Percentiles rank a stretch among this genome's conserved stretches.
Conservation (phyloP, 208 protist genomes). For the Trypanosomatidae sp. region DNA sequence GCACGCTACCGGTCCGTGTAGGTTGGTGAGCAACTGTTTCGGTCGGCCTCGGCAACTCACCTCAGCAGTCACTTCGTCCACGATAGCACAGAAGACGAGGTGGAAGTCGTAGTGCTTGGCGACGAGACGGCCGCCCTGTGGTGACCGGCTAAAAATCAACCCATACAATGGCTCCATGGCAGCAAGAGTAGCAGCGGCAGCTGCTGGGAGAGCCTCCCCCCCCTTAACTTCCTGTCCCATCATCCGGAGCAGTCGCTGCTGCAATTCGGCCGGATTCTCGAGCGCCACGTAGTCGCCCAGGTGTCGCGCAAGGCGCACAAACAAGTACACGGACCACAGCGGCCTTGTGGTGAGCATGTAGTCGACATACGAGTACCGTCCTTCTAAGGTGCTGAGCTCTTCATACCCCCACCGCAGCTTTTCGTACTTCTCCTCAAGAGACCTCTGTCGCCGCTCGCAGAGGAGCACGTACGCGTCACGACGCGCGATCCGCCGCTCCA, state of each 20-base stretch:
- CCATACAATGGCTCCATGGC: slow-evolving; percentile 18
- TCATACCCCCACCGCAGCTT: slow-evolving; percentile 86
- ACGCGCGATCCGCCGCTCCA: slow-evolving; percentile 79
- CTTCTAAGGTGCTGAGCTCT: slow-evolving; percentile 67
- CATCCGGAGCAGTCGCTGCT: slow-evolving; percentile 10
- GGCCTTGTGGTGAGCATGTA: slow-evolving; percentile 56
- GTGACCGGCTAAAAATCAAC: slow-evolving; percentile 41
- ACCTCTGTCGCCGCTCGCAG: slow-evolving; percentile 42
- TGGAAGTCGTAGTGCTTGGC: slow-evolving; percentile 40
- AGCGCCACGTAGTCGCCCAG: slow-evolving; percentile 35
- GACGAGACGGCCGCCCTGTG: slow-evolving; percentile 40
- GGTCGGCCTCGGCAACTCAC: slow-evolving; percentile 12
- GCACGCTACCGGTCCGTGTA: slow-evolving; percentile 60
- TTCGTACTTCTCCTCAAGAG: slow-evolving; percentile 87
- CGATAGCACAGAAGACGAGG: slow-evolving; percentile 40
- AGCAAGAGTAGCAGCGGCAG: neutral
- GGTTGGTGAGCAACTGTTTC: slow-evolving; percentile 42
- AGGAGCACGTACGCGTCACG: slow-evolving; percentile 65
- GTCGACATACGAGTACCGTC: slow-evolving; percentile 77
- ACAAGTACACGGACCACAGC: slow-evolving; percentile 74
- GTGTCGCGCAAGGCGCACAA: slow-evolving; percentile 62
- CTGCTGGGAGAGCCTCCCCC: too few species aligned
- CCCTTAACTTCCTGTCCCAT: neutral
- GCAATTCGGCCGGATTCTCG: slow-evolving; percentile 18
- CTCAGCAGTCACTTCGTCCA: slow-evolving; percentile 31